Conservation (phyloP, 129 eudicot genomes). For the Chrysanthemum lavandulifolium region DNA sequence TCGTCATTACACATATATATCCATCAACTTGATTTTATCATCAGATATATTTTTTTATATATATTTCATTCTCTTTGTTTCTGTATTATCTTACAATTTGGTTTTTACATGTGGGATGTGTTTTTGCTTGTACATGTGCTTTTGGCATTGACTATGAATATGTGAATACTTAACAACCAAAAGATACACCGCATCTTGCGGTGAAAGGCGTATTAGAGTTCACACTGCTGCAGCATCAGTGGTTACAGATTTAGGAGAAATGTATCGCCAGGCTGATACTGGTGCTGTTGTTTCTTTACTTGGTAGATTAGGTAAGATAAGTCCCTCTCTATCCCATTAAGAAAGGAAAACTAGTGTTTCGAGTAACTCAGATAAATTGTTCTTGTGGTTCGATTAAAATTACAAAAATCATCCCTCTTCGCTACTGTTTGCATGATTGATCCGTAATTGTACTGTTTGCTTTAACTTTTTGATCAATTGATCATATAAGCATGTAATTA, state of each 20-base stretch:
- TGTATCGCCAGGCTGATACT: conserved; percentile 96
- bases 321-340: background rate
- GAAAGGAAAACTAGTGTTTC: background rate
- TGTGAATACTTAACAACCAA: conserved; percentile 49
- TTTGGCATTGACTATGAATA: background rate
- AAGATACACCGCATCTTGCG: conserved; percentile 95
- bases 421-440: no score
- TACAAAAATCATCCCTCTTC: no score
- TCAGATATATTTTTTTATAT: background rate
- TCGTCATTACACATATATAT: background rate
- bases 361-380: background rate
- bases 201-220: conserved; percentile 98
- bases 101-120: background rate
- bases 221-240: conserved; percentile 99
- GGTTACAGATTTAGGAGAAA: conserved; percentile 90
- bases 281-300: conserved; percentile 88
- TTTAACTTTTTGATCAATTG: no score
- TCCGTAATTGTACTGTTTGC: no score
- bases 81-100: background rate
- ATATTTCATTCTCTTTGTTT: background rate
- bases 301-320: conserved; percentile 70
- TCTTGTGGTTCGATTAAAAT: no score
- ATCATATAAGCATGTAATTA: no score
- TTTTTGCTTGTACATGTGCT: background rate
- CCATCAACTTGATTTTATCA: background rate